Evolutionary conservation across 2,329 filamentous ascomycete genomes (phyloP).

Genomic region (Penicillium aurantiogriseum): DNA sequence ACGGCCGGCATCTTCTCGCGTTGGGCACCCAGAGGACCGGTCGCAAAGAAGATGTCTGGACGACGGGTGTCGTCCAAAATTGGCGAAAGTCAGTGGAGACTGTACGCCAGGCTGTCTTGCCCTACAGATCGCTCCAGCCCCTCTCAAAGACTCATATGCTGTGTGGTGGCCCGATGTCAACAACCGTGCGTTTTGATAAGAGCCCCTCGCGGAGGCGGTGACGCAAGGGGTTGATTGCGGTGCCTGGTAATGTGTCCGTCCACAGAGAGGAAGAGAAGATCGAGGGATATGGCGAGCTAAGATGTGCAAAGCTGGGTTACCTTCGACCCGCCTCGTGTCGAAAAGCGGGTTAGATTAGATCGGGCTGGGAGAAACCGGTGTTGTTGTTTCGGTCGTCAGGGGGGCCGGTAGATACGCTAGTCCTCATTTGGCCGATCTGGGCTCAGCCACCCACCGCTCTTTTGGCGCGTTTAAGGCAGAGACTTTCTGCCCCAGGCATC

Average conservation of each 20-base stretch:
- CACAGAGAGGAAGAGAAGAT: conserved; percentile 7
- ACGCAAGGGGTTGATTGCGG: conserved; percentile 30
- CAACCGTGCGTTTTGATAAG: conserved; percentile 27
- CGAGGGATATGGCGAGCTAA: conserved; percentile 6
- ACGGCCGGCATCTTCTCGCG: conserved; percentile 39
- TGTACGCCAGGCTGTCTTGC: conserved; percentile 6
- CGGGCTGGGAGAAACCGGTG: conserved; percentile 16
- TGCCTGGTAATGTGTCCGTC: conserved; percentile 20
- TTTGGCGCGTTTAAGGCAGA: neutral
- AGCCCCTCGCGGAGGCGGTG: conserved; percentile 38
- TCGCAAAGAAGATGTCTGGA: conserved; percentile 15
- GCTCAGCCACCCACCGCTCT: conserved; percentile 13
- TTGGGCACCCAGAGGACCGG: conserved; percentile 22
- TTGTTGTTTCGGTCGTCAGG: conserved; percentile 29
- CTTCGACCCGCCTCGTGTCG: conserved; percentile 13
- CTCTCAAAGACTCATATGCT: conserved; percentile 19
- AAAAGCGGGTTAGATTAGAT: conserved; percentile 27
- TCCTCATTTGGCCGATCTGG: conserved; percentile 1
- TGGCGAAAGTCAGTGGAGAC: conserved; percentile 2
- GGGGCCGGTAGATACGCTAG: conserved; percentile 13
- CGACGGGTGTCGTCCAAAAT: conserved; percentile 11
- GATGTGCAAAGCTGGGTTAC: conserved; percentile 3
- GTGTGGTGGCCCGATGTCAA: conserved; percentile 16
- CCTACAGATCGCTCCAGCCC: conserved; percentile 4
- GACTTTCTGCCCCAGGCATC: neutral